phyloP scores from a whole-genome alignment of 1,284 basidiomycete genomes.

The Agaricales sp. region DNA sequence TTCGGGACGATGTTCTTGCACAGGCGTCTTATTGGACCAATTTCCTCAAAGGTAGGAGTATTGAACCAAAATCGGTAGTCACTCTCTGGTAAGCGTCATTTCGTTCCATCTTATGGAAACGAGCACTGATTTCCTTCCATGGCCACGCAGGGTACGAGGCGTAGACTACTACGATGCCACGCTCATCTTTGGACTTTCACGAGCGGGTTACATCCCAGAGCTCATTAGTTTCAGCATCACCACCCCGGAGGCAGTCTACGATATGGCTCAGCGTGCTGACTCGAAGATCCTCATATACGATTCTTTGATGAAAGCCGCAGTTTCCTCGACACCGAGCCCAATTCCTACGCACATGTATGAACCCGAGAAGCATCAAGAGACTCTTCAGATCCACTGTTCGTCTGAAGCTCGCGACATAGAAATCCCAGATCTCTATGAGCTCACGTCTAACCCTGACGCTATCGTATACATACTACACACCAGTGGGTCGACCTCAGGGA shows the following conservation, averaged over 20 bases:
- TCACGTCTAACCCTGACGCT: background rate
- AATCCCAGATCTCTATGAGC: background rate
- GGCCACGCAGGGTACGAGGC: background rate
- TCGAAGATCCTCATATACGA: background rate
- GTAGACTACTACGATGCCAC: background rate
- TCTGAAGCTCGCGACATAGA: background rate
- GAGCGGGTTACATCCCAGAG: background rate
- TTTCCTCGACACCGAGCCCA: background rate
- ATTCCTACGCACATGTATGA: background rate
- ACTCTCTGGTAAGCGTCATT: background rate
- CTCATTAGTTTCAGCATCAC: background rate
- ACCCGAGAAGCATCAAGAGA: background rate
- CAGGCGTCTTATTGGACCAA: background rate
- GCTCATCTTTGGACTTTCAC: background rate
- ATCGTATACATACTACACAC: background rate
- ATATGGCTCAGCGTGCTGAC: background rate
- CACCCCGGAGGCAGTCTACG: background rate
- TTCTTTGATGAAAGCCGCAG: background rate
- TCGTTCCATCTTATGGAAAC: background rate
- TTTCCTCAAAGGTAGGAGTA: background rate
- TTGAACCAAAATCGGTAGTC: background rate
- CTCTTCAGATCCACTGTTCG: no score
- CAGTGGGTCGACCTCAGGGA: background rate
- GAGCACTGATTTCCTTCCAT: background rate
- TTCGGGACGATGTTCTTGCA: background rate